A percentile compares a stretch with the other conserved stretches of the same genome.
These are phyloP conservation scores for Penium margaritaceum DNA, from an alignment of 139 green algal species.

Conservation along the genomic window DNA sequence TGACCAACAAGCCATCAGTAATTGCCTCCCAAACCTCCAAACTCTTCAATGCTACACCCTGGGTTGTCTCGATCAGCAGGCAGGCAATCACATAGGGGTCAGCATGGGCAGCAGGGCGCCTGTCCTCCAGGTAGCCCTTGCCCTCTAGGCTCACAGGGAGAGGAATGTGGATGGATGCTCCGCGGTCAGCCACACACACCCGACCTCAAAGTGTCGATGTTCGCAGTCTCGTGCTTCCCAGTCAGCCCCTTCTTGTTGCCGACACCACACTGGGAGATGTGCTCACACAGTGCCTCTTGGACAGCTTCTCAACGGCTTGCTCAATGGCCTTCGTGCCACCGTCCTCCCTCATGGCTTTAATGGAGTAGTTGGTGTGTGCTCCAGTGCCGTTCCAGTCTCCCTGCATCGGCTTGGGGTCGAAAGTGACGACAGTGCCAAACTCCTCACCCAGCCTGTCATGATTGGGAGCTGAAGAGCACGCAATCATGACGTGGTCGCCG, in stretches of 20 bases:
- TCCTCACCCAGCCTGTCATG: constrained; percentile 81
- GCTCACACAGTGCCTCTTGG: constrained; percentile 71
- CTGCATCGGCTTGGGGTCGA: constrained; percentile 89
- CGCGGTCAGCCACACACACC: constrained; percentile 93
- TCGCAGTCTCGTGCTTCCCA: constrained; percentile 82
- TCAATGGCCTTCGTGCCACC: constrained; percentile 66
- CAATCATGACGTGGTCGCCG: constrained; percentile 92
- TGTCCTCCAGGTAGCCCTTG: constrained; percentile 92
- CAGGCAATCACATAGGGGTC: constrained; percentile 80
- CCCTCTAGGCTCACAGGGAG: constrained; percentile 19
- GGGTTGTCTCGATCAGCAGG: constrained; percentile 65
- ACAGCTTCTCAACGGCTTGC: constrained; percentile 79
- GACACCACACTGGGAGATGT: constrained; percentile 70
- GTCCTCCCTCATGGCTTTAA: constrained; percentile 68
- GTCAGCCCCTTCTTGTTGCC: constrained; percentile 96
- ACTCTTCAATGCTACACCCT: no score
- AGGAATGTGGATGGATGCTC: constrained; percentile 81
- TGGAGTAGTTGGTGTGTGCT: constrained; percentile 94
- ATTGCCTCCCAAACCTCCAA: no score
- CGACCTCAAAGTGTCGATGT: constrained; percentile 91
- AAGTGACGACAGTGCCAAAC: constrained; percentile 80
- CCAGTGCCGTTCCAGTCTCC: constrained; percentile 97
- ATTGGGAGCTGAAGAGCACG: no score
- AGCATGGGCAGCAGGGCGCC: constrained; percentile 87
- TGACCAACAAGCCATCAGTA: no score